Evolutionary conservation across 768 basidiomycete species (phyloP).

Genomic region (Baorangia bicolor): DNA sequence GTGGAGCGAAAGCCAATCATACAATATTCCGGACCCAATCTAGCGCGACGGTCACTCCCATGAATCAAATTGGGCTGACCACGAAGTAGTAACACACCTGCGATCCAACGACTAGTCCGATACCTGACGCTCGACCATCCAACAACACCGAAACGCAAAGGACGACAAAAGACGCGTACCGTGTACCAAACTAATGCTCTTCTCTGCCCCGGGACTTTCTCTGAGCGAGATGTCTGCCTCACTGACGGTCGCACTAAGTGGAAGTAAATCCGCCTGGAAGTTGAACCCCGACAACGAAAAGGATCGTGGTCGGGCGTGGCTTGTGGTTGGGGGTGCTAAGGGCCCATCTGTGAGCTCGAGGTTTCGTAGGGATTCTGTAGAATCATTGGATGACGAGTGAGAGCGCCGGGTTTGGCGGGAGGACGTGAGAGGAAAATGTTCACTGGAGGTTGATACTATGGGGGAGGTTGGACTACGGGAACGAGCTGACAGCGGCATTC

Average conservation of each 20-base stretch:
- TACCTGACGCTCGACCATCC: constrained; percentile 45
- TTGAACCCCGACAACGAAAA: constrained; percentile 77
- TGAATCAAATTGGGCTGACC: neutral
- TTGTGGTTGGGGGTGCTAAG: constrained; percentile 12
- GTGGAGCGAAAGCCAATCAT: constrained; percentile 31
- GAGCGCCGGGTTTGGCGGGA: constrained; percentile 1
- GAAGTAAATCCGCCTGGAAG: constrained; percentile 75
- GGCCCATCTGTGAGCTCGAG: constrained; percentile 76
- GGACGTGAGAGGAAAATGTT: constrained; percentile 9
- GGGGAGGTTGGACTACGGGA: constrained; percentile 17
- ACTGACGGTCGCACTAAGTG: constrained; percentile 72
- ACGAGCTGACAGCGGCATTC: constrained; percentile 23
- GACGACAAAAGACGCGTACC: constrained; percentile 44
- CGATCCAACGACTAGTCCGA: constrained; percentile 79
- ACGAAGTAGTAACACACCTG: constrained; percentile 47
- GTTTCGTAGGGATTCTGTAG: constrained; percentile 72
- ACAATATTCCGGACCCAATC: constrained; percentile 97
- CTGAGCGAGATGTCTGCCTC: constrained; percentile 55
- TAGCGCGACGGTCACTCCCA: constrained; percentile 26
- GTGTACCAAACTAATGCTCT: constrained; percentile 73
- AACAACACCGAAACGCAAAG: neutral
- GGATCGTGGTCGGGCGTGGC: constrained; percentile 44
- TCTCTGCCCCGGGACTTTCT: constrained; percentile 61
- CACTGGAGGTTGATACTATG: constrained; percentile 8
- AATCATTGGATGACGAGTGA: constrained; percentile 40